Conservation (phyloP, 2,329 filamentous ascomycete species). For the Westerdykella sp. region DNA sequence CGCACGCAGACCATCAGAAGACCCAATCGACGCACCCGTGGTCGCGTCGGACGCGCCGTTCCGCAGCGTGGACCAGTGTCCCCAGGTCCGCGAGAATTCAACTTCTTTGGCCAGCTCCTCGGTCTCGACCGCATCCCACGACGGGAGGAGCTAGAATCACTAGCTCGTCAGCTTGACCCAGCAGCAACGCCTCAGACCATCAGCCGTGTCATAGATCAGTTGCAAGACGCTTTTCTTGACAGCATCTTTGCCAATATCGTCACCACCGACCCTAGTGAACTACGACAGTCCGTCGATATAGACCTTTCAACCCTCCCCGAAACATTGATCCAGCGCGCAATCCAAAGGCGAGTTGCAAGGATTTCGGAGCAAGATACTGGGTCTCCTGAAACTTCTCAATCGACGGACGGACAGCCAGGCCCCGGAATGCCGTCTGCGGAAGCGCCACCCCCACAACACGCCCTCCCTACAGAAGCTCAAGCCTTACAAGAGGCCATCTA, state of each 20-base stretch:
- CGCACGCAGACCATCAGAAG: slow-evolving; percentile 63
- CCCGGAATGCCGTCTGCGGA: slow-evolving; percentile 19
- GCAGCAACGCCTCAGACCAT: slow-evolving; percentile 15
- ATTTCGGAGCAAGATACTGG: not conserved
- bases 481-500: slow-evolving; percentile 82
- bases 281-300: too few species aligned
- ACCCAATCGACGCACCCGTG: slow-evolving; percentile 33
- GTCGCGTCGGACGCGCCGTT: slow-evolving; percentile 2
- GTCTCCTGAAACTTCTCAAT: not conserved
- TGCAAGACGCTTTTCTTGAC: slow-evolving; percentile 29
- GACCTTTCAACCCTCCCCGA: not conserved
- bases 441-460: slow-evolving; percentile 74
- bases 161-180: slow-evolving; percentile 16
- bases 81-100: slow-evolving; percentile 19
- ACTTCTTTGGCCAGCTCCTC: slow-evolving; percentile 20
- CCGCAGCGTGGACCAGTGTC: slow-evolving; percentile 9
- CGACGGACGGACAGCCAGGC: too few species aligned
- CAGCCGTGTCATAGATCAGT: slow-evolving; percentile 13
- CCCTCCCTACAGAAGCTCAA: slow-evolving; percentile 61
- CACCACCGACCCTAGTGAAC: slow-evolving; percentile 3
- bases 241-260: slow-evolving; percentile 20
- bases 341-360: not conserved
- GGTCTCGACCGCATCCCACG: slow-evolving; percentile 20
- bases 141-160: slow-evolving; percentile 15
- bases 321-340: not conserved